Percentiles rank a stretch among this genome's conserved stretches.
Conservation (phyloP, 2,329 filamentous ascomycete genomes). For the Colletotrichum siamense region DNA sequence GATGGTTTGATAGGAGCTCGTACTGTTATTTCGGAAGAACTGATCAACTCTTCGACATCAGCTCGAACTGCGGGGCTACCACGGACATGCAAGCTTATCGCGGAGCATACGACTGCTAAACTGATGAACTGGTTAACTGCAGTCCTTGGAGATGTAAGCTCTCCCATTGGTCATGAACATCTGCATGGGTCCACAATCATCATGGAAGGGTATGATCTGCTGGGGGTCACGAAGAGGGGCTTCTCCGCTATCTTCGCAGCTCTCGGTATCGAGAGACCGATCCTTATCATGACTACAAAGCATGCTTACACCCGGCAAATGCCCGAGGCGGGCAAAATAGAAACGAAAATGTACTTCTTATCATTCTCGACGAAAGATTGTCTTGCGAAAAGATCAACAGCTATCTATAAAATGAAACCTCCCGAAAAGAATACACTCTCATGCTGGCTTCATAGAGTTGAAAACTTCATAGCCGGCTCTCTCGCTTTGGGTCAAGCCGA, state of each 20-base stretch:
- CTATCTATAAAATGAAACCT: background rate
- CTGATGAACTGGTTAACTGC: conserved; percentile 19
- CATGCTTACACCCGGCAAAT: background rate
- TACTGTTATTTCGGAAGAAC: background rate
- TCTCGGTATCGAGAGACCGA: background rate
- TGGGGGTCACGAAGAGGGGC: background rate
- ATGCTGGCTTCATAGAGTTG: background rate
- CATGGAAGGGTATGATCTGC: background rate
- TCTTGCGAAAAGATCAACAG: background rate
- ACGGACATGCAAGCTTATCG: background rate
- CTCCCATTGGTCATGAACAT: background rate
- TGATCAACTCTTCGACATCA: background rate
- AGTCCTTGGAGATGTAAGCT: background rate
- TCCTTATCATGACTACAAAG: background rate
- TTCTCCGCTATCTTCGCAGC: background rate
- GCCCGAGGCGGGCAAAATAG: background rate
- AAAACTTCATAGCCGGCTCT: background rate
- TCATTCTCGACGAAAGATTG: background rate
- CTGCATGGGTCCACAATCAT: background rate
- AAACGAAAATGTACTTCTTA: background rate
- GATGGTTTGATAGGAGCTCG: background rate
- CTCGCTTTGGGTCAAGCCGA: background rate
- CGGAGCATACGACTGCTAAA: background rate
- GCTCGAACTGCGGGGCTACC: background rate
- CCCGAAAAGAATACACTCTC: background rate